Evolutionary conservation across 1,284 basidiomycete species (phyloP), one percentile per base, ranked within the genome.

Genomic region (Irpex sp.): DNA sequence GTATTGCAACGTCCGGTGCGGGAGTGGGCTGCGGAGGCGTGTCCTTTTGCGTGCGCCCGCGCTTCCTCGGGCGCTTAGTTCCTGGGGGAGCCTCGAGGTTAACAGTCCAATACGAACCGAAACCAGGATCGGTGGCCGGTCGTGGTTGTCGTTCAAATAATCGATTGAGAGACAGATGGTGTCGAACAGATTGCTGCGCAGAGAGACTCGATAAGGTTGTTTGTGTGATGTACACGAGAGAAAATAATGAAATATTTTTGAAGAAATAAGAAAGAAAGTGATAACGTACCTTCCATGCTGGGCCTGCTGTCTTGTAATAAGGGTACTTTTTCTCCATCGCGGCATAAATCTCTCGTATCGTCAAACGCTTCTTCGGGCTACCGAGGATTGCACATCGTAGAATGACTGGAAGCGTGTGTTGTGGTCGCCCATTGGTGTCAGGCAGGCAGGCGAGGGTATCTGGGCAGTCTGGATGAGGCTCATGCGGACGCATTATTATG

Each of bases 31-130:
- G 65, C 11, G 51, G 66, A 61, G 33, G 68, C 36, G 77, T 78
- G 64, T 84, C 84, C 64, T 82, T 74, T 62, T 71, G 84, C 5
- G 83, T 76, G 39, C 87, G 80, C n/a, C 89, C 89, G 63, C 90
- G 83, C 73, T 92, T 92, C 19, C 90, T 83, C 37, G 90, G 90
- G 62, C 90, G 83, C 74, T 92, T 92, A 2, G 90, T 92, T 21
- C 90, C 90, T 2, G 89, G 90, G 13, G 90, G 90, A 17, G 90
- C 90, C 60, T 83, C 75, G 17, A 92, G 80, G 72, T 92, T 92
- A 17, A 92, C 90, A 36, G 89, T 92, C 90, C 90, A 92, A 70
- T 92, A 92, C 15, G 90, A 92, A 35, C 90, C 90, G 71, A 91
- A 91, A 5, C 90, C 90, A 11, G 90, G 90, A 71, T 92, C 90